Conservation (phyloP, 2,329 filamentous ascomycete genomes). For the Epichloe brachyelytri region DNA sequence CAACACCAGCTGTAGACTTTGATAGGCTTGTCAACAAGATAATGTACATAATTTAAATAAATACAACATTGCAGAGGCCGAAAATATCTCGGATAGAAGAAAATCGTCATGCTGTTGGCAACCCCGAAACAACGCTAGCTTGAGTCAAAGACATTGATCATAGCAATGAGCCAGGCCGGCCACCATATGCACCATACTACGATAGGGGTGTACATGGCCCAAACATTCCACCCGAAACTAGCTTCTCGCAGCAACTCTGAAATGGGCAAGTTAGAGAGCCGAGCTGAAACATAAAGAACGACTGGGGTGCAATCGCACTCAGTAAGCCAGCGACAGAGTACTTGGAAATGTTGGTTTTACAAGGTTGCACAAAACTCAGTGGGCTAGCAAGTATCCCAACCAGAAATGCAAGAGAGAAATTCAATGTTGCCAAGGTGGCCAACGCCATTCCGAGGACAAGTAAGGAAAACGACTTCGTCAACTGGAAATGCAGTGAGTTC, state of each 20-base stretch:
- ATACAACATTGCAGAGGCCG: background rate
- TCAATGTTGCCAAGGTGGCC: constrained; percentile 83
- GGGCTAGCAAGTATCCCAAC: constrained; percentile 69
- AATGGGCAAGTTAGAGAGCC: constrained; percentile 27
- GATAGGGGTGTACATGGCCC: constrained; percentile 79
- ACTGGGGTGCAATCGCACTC: constrained; percentile 50
- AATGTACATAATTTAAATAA: background rate
- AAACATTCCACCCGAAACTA: constrained; percentile 79
- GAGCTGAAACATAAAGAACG: constrained; percentile 35
- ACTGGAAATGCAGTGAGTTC: constrained; percentile 56
- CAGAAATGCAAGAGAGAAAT: constrained; percentile 83
- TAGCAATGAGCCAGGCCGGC: constrained; percentile 72
- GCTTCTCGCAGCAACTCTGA: constrained; percentile 54
- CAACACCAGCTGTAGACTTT: background rate
- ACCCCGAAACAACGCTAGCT: constrained; percentile 3
- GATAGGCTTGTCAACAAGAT: background rate
- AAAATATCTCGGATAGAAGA: background rate
- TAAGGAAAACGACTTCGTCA: constrained; percentile 86
- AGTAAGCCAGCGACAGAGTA: constrained; percentile 38
- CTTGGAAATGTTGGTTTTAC: constrained; percentile 24
- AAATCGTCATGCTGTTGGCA: background rate
- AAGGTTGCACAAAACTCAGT: constrained; percentile 57
- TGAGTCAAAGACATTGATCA: constrained; percentile 37
- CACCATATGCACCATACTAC: constrained; percentile 94
- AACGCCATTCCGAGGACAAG: constrained; percentile 84